Evolutionary conservation across 495 filamentous ascomycete genomes (phyloP), one percentile per base, ranked within the genome.

Genomic region (Podospora didyma): DNA sequence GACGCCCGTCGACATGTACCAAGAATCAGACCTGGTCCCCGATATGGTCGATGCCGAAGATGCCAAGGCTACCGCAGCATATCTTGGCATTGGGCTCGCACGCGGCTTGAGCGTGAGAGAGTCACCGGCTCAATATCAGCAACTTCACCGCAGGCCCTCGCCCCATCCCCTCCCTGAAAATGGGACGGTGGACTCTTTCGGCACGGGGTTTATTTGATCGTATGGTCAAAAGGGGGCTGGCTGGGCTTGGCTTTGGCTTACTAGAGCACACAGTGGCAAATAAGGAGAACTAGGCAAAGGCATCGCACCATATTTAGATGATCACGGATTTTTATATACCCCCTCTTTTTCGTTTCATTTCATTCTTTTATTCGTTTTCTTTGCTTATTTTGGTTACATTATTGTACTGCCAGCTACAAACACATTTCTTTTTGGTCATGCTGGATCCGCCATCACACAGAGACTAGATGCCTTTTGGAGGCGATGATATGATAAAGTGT

Each of bases 1-100:
- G 23, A 63, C 53, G 34, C 58, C 61, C 7, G 45, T 60, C 23
- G 58, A 57, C 9, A 31, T 31, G 26, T 3, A 31, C 26, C 39
- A 42, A 42, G 39, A 42, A 42, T 7, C 17, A 56, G 60, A 11
- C n/a, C n/a, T 20, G 39, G 52, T 7, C 49, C 34, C 17, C 10
- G 39, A 14, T 5, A 17, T 17, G 4, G 12, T 5, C 14, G 14
- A 42, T 14, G 39, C 39, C 12, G 51, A 39, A 0, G 56, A 47
- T 9, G 59, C 35, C 12, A 51, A 46, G 1, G 58, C 39, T 9
- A 45, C 21, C 0, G 52, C 48, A 1, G 51, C 41, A 14, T 52
- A 46, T 10, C 42, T 68, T 35, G 69, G 57, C 0, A 69, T 71
- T 23, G 69, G 69, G 4, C 46, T 71, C 49, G 69, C 69, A 37